These are phyloP conservation scores for Brassica cretica DNA, from an alignment of 345 rosid species.

Conservation along the genomic window DNA sequence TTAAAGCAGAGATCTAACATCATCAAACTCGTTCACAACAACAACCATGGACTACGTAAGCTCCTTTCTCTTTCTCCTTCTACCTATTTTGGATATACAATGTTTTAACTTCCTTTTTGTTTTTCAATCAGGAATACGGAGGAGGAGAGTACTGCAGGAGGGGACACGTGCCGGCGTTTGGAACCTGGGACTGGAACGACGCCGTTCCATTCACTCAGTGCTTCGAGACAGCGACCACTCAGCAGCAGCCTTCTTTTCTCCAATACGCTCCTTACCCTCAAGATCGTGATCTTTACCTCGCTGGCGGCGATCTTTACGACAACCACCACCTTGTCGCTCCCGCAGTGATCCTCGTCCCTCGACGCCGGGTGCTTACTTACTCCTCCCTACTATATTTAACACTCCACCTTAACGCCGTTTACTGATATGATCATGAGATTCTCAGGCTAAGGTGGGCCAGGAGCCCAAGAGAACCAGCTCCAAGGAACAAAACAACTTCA, in stretches of 20 bases:
- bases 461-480: constrained; percentile 21
- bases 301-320: constrained; percentile 88
- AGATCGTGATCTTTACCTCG: constrained; percentile 86
- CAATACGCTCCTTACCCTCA: constrained; percentile 54
- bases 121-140: constrained; percentile 32
- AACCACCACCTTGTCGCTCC: constrained; percentile 76
- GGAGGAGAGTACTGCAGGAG: constrained; percentile 51
- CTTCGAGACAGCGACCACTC: constrained; percentile 65
- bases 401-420: background rate
- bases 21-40: constrained; percentile 15
- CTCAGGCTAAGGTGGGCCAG: constrained; percentile 27
- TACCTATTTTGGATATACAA: background rate
- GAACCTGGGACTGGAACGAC: constrained; percentile 97
- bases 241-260: constrained; percentile 59
- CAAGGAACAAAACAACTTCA: background rate
- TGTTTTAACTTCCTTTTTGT: background rate
- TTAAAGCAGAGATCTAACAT: constrained; percentile 21
- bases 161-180: constrained; percentile 87
- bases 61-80: background rate
- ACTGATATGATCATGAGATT: background rate
- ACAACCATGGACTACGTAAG: constrained; percentile 41
- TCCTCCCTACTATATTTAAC: background rate
- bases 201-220: constrained; percentile 89
- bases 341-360: constrained; percentile 89
- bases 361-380: constrained; percentile 52